phyloP scores from a whole-genome alignment of 2,329 filamentous ascomycete species.

The Hymenoscyphus scutula region DNA sequence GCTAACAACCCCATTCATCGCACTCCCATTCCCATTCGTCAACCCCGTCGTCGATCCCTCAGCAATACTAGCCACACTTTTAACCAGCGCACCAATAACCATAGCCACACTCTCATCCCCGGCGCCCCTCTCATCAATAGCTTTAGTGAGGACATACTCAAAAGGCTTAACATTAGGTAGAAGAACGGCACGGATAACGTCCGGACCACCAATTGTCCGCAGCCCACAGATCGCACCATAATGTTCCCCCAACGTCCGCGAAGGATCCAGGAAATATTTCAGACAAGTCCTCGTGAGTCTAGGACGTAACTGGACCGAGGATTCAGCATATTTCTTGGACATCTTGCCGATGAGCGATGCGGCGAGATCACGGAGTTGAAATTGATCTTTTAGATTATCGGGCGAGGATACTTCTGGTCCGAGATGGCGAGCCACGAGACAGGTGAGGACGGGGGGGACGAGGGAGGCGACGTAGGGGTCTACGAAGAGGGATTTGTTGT shows the following conservation, averaged over 20 bases:
- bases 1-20: constrained; percentile 21
- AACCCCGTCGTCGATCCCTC: constrained; percentile 16
- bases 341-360: constrained; percentile 79
- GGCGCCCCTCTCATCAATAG: constrained; percentile 48
- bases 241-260: constrained; percentile 77
- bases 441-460: constrained; percentile 86
- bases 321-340: constrained; percentile 74
- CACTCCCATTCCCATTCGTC: constrained; percentile 22
- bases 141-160: constrained; percentile 57
- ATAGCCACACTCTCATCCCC: constrained; percentile 58
- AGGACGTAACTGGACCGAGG: constrained; percentile 78
- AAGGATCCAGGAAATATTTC: constrained; percentile 86
- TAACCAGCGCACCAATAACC: constrained; percentile 56
- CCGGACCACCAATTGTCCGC: constrained; percentile 68
- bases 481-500: constrained; percentile 76
- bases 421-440: constrained; percentile 76
- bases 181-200: constrained; percentile 62
- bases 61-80: constrained; percentile 51
- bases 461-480: constrained; percentile 63
- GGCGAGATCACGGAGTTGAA: constrained; percentile 78
- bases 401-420: constrained; percentile 48
- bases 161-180: constrained; percentile 65
- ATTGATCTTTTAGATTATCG: constrained; percentile 62
- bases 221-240: constrained; percentile 87
- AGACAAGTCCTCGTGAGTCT: constrained; percentile 91